A percentile compares a stretch with the other conserved stretches of the same genome.
These are phyloP conservation scores for Alternaria sp. DNA, from an alignment of 2,329 filamentous ascomycete species.

Conservation along the genomic window DNA sequence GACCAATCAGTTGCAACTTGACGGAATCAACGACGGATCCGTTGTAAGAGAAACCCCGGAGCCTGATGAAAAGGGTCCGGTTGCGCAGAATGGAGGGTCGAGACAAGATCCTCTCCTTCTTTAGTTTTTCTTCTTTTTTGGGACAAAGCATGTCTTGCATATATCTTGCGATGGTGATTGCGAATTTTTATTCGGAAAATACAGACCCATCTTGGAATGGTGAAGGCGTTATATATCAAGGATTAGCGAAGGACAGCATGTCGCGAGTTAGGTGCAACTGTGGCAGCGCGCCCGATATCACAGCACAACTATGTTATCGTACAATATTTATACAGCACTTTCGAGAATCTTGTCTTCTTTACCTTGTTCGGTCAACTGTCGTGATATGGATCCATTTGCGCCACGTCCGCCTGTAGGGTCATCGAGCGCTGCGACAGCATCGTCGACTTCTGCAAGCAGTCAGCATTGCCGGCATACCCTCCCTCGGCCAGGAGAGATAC, in stretches of 20 bases:
- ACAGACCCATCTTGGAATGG: slow-evolving; percentile 4
- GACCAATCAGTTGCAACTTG: slow-evolving; percentile 14
- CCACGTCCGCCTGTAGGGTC: slow-evolving; percentile 58
- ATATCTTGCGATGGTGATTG: neutral
- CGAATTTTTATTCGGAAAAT: neutral
- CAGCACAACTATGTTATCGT: neutral
- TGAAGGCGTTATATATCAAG: slow-evolving; percentile 12
- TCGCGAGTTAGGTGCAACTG: neutral
- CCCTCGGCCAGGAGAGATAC: neutral
- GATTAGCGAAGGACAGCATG: neutral
- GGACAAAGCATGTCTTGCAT: neutral
- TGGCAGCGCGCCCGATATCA: neutral
- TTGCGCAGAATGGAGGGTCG: slow-evolving; percentile 64
- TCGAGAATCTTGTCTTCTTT: slow-evolving; percentile 32
- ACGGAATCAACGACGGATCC: neutral
- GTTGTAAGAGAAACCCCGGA: slow-evolving; percentile 18
- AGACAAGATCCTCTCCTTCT: neutral
- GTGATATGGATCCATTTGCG: slow-evolving; percentile 52
- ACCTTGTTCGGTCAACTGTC: slow-evolving; percentile 40
- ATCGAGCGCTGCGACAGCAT: slow-evolving; percentile 49
- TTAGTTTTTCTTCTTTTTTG: neutral
- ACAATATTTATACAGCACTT: slow-evolving; percentile 41
- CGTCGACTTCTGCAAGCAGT: slow-evolving; percentile 53
- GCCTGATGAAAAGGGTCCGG: slow-evolving; percentile 6
- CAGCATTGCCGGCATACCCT: neutral